Percentiles rank a stretch among this genome's conserved stretches.
phyloP scores from a whole-genome alignment of 2,329 filamentous ascomycete species.

The Ceratocystis alfenasii region DNA sequence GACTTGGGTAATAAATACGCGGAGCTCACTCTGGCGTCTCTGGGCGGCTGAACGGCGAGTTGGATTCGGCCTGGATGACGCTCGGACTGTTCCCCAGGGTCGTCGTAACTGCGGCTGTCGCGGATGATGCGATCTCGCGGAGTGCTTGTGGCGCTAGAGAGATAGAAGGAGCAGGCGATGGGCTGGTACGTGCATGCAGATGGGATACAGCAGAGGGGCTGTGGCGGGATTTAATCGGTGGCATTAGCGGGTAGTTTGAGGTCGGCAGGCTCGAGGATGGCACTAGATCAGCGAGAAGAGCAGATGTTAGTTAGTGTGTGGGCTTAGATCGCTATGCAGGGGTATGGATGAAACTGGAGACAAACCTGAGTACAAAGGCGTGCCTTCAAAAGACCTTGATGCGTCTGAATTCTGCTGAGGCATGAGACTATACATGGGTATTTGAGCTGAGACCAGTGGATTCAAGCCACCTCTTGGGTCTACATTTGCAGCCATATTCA shows the following conservation, averaged over 20 bases:
- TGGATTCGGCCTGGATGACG: neutral
- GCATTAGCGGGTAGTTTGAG: neutral
- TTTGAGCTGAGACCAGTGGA: neutral
- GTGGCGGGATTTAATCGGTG: neutral
- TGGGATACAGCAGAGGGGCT: neutral
- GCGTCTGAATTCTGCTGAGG: neutral
- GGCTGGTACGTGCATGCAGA: neutral
- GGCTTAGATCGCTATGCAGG: neutral
- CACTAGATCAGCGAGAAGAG: neutral
- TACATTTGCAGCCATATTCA: neutral
- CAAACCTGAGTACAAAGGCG: constrained; percentile 4
- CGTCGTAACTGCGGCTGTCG: neutral
- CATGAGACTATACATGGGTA: neutral
- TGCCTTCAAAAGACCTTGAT: neutral
- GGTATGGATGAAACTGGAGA: neutral
- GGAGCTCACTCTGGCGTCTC: no score
- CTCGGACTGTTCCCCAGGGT: neutral
- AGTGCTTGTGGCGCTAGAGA: neutral
- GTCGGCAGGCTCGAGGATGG: neutral
- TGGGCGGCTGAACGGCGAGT: no score
- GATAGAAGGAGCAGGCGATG: neutral
- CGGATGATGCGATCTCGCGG: neutral
- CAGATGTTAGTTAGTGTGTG: neutral
- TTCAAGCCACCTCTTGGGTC: neutral
- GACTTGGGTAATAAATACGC: no score